Evolutionary conservation across 164 flowering plant species (phyloP), one percentile per base, ranked within the genome.

Genomic region (Annona cherimola): DNA sequence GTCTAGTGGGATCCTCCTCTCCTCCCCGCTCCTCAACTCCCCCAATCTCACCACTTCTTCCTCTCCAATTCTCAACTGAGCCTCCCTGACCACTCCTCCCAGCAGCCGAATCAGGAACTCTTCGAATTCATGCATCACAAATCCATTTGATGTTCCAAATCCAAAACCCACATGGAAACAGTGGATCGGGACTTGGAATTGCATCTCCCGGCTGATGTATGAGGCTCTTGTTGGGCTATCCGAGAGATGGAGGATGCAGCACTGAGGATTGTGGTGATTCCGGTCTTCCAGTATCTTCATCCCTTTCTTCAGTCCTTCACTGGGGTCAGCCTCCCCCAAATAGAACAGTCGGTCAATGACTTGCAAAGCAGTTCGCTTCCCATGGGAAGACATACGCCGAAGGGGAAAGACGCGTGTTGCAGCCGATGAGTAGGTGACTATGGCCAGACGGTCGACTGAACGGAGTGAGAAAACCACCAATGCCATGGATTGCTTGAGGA

Each of bases 401-500:
- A 94, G 84, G 20, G 98, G 92, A 75, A 91, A 91, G 18, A 86
- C 85, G 0, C 94, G 89, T 12, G 93, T 86, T 7, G 93, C 92
- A 45, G 90, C 73, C 14, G 94, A 90, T 1, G 96, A 89, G 84
- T 83, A 83, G 44, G 91, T 84, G 5, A 90, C 94, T 61, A 92
- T 87, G 69, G 97, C 90, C 69, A 94, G 61, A 2, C 97, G 87
- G 70, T 94, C 98, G 39, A 88, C 71, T 2, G 96, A 85, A 41
- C 93, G 82, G 57, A 94, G 91, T 3, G 98, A 92, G 84, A 81
- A 87, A 35, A 90, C 92, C 63, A 87, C 91, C 57, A 87, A 67
- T 12, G 93, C 93, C 96, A 94, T 87, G 41, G 89, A 81, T 72
- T 90, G 97, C 85, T 90, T 90, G 69, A 94, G 86, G 60, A 92